A percentile compares a stretch with the other conserved stretches of the same genome.
Conservation (phyloP, 805 yeast genomes). For the Kockiozyma suomiensis region DNA sequence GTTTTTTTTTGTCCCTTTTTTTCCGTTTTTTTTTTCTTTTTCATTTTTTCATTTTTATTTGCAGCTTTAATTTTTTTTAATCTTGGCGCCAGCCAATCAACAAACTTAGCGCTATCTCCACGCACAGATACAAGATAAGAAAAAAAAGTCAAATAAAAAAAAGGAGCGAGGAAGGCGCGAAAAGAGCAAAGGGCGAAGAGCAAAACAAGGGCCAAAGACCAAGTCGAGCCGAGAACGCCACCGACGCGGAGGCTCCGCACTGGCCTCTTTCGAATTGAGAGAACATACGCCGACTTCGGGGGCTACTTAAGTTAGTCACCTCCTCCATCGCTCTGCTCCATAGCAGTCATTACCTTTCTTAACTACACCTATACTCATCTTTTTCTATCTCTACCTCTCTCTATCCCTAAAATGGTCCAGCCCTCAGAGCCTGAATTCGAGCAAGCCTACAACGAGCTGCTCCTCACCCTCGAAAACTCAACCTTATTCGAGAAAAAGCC, state of each 20-base stretch:
- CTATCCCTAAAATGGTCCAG: slow-evolving; percentile 24
- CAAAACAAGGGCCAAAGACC: too few species aligned
- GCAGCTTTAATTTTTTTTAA: background rate
- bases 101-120: background rate
- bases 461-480: slow-evolving; percentile 85
- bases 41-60: too few species aligned
- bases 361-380: background rate
- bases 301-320: background rate
- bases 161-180: background rate
- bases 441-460: slow-evolving; percentile 95
- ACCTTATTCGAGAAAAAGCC: slow-evolving; percentile 88
- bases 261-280: background rate
- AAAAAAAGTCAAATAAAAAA: background rate
- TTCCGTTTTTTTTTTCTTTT: too few species aligned
- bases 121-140: background rate
- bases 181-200: background rate
- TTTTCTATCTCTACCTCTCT: background rate
- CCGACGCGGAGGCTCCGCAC: slow-evolving; percentile 5
- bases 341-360: background rate
- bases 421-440: slow-evolving; percentile 98
- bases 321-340: background rate
- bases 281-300: background rate
- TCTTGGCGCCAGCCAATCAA: too few species aligned
- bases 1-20: too few species aligned
- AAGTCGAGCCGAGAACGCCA: slow-evolving; percentile 10